These are phyloP conservation scores for Kondoa subrosea DNA, from an alignment of 768 basidiomycete genomes.

Conservation along the genomic window DNA sequence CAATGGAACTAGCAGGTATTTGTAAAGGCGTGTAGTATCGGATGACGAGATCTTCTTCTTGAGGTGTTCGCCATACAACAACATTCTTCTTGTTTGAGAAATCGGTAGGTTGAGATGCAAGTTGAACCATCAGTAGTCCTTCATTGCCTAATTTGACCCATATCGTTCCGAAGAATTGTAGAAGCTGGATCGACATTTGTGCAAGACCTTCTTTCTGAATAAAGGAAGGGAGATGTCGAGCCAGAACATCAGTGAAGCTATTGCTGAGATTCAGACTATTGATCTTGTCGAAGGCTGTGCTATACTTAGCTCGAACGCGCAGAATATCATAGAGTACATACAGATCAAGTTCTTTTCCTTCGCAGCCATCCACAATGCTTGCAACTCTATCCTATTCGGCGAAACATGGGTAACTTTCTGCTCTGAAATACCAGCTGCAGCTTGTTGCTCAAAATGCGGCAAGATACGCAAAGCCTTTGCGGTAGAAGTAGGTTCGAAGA, in stretches of 20 bases:
- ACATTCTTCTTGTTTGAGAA: background rate
- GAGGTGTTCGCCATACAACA: background rate
- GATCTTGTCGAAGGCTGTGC: conserved; percentile 44
- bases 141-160: conserved; percentile 66
- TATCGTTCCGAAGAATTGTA: conserved; percentile 69
- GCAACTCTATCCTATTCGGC: conserved; percentile 69
- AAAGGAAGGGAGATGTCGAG: conserved; percentile 40
- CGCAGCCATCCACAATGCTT: conserved; percentile 31
- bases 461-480: conserved; percentile 58
- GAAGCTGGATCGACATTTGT: conserved; percentile 62
- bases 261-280: background rate
- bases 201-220: conserved; percentile 52
- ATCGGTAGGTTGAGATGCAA: background rate
- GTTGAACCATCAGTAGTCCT: conserved; percentile 23
- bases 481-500: conserved; percentile 90
- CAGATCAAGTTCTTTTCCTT: background rate
- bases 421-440: conserved; percentile 12
- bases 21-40: background rate
- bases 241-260: conserved; percentile 32
- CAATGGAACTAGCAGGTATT: background rate
- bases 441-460: conserved; percentile 35
- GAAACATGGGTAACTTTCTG: conserved; percentile 50
- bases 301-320: conserved; percentile 49
- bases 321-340: conserved; percentile 33
- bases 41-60: background rate